Base-by-base conservation (phyloP, 805 yeast genomes). In the Pichia exigua region DNA sequence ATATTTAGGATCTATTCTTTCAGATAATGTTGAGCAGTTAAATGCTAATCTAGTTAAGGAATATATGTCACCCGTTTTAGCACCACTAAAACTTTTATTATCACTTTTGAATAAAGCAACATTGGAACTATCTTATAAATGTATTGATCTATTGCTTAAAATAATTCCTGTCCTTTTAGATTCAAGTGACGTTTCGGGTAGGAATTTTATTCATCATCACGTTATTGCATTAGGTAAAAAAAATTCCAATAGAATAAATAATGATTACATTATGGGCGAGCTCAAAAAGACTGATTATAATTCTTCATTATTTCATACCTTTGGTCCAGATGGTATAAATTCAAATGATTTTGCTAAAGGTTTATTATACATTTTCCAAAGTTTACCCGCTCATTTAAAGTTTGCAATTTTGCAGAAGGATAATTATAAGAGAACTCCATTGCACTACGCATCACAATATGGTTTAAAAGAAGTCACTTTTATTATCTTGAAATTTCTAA, bases 361-460 rank as follows among this genome's bases (percentile, higher is more conserved):
- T 3, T 71, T 88, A 44, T 65, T 69, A 8, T 80, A 81, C 61
- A 74, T 89, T 32, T 73, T 90, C 50, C 70, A 74, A 17, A 73
- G 75, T 45, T 65, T 89, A 21, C 81, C 80, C 1, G 73, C 75
- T 1, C 76, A 75, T 55, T 70, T 80, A 54, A 75, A 82, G 54
- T 69, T 74, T 24, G 75, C 77, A 2, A 70, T 91, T 22, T 68
- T 83, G 45, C 83, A 85, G 48, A 78, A 77, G 44, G 98, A 91
- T 65, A 82, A 78, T 53, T 87, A 88, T 63, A 75, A 74, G 55
- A 76, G 97, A 54, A 86, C 96, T 0, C 96, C 97, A 0, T 71
- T 92, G 50, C 97, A 92, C 68, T 91, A 91, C 65, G 83, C 95
- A 20, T 83, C 94, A 2, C 94, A 88, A 60, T 89, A 82, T 65